Evolutionary conservation across 129 eudicot species (phyloP), one percentile per base, ranked within the genome.

Genomic region (Flaveria linearis): DNA sequence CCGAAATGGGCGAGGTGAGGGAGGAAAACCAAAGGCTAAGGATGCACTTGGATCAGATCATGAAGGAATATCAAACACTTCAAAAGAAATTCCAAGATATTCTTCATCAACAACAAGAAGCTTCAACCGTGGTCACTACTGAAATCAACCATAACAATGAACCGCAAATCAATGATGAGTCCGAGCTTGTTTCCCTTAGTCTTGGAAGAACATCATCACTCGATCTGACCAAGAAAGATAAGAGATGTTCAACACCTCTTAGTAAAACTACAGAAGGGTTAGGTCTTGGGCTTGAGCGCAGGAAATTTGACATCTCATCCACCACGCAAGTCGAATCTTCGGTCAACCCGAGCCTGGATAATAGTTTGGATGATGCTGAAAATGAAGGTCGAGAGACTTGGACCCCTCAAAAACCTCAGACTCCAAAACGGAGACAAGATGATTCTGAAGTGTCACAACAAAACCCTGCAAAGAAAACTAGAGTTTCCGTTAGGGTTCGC

Each of bases 401-500:
- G 85, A 76, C 91, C 1, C 86, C 93, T 11, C 79, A 75, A 3
- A 90, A 87, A 49, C 64, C 55, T 43, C 60, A 61, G 14, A 89
- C 50, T 70, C 69, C 57, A 2, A 89, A 89, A 75, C 75, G 79
- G 66, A 77, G 56, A 30, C 82, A 17, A 23, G 89, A 68, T 20
- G 97, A 80, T 55, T 88, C 83, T 46, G 97, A 91, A 10, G 90
- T 79, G 78, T 74, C 83, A 1, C 90, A 85, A 25, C 97, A 91
- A 55, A 91, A 86, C 61, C 91, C 96, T 47, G 68, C 83, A 1
- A 93, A 93, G 82, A 85, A 85, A 85, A 93, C 97, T 65, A 90
- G 97, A 90, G 98, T 93, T 85, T 93, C 98, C 4, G 92, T 93
- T 28, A 87, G 98, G 83, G 97, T 88, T 62, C 81, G 96, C 71